Conservation (phyloP, 257 asterid genomes). For the Lavandula angustifolia region DNA sequence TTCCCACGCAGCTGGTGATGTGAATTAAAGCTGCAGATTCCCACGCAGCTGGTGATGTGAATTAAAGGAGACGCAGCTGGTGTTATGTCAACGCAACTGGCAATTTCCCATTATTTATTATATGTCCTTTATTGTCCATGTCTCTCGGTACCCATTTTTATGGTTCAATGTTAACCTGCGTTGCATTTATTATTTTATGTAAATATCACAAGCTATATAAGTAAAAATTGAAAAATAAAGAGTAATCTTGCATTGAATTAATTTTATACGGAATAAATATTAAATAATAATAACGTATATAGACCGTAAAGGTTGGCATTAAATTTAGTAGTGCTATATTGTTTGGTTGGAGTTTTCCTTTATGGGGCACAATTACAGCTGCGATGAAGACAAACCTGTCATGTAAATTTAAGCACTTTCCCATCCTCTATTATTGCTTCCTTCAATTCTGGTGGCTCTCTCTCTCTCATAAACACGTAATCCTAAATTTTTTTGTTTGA, state of each 20-base stretch:
- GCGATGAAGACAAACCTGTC: slow-evolving; percentile 43
- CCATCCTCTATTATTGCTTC: slow-evolving; percentile 35
- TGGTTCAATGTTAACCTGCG: slow-evolving; percentile 17
- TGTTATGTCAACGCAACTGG: too few species aligned
- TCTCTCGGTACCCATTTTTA: slow-evolving; percentile 23
- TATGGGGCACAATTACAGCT: slow-evolving; percentile 39
- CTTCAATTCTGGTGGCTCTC: slow-evolving; percentile 42
- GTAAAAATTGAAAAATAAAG: neutral
- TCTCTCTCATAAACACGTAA: too few species aligned
- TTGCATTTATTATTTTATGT: slow-evolving; percentile 1
- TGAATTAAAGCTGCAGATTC: too few species aligned
- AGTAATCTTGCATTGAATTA: neutral
- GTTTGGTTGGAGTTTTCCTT: slow-evolving; percentile 33
- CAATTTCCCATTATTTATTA: too few species aligned
- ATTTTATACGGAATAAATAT: too few species aligned
- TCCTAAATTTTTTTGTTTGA: too few species aligned
- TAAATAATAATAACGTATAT: neutral
- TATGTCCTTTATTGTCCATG: slow-evolving; percentile 28
- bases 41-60: too few species aligned
- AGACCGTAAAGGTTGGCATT: slow-evolving; percentile 19
- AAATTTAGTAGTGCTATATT: slow-evolving; percentile 26
- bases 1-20: too few species aligned
- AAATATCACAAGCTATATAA: too few species aligned
- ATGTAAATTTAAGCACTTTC: slow-evolving; percentile 39
- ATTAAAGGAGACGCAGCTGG: too few species aligned